A percentile compares a stretch with the other conserved stretches of the same genome.
Conservation (phyloP, 73 alveolate genomes). For the Paramecium caudatum region DNA sequence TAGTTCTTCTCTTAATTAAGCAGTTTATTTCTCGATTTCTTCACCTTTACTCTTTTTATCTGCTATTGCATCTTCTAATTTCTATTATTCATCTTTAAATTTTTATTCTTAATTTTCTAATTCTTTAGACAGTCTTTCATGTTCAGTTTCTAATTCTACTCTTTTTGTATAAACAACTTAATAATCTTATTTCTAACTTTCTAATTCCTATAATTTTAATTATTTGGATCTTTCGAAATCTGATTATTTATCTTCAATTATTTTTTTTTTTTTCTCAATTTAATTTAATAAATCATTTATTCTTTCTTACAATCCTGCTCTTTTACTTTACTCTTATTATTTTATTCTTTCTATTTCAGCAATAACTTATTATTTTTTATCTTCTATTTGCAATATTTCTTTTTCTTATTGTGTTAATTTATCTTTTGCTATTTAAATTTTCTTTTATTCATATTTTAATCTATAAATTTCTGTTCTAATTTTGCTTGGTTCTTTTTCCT, state of each 20-base stretch:
- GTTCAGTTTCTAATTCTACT: constrained; percentile 48
- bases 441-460: constrained; percentile 93
- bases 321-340: constrained; percentile 85
- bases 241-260: constrained; percentile 78
- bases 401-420: constrained; percentile 85
- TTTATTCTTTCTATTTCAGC: constrained; percentile 87
- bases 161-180: constrained; percentile 51
- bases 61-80: constrained; percentile 67
- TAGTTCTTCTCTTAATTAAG: constrained; percentile 61
- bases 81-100: constrained; percentile 64
- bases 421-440: constrained; percentile 91
- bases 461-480: constrained; percentile 94
- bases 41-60: constrained; percentile 60
- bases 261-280: constrained; percentile 85
- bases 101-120: constrained; percentile 40
- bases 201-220: constrained; percentile 23
- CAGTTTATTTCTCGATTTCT: constrained; percentile 68
- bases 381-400: constrained; percentile 88
- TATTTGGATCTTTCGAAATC: constrained; percentile 68
- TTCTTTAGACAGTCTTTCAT: constrained; percentile 59
- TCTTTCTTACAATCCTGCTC: constrained; percentile 85
- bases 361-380: constrained; percentile 84
- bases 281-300: constrained; percentile 83
- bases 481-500: constrained; percentile 94
- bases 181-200: constrained; percentile 52